phyloP scores from a whole-genome alignment of 352 stramenopile species.

The Pythium folliculosum region DNA sequence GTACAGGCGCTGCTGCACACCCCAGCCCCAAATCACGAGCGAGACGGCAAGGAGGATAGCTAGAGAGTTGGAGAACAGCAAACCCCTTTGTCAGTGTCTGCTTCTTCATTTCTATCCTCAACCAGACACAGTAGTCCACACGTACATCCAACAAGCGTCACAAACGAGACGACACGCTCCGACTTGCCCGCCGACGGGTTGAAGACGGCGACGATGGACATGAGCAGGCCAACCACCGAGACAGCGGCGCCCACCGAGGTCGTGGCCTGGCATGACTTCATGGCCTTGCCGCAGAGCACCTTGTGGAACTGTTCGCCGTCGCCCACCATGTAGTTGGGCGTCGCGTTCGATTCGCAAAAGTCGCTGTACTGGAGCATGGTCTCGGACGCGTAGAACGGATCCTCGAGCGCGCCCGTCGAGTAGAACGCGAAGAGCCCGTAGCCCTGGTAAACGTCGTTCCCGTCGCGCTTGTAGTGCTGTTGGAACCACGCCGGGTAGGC shows the following conservation, averaged over 20 bases:
- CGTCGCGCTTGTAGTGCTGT: conserved; percentile 78
- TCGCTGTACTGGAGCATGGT: conserved; percentile 79
- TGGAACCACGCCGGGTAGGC: conserved; percentile 86
- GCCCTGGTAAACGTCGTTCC: conserved; percentile 74
- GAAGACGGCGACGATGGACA: conserved; percentile 69
- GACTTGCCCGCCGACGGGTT: conserved; percentile 75
- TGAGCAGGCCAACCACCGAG: conserved; percentile 62
- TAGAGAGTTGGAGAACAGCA: conserved; percentile 30
- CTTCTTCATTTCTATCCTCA: neutral
- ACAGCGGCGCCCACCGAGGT: conserved; percentile 60
- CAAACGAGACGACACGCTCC: conserved; percentile 79
- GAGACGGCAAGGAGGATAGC: conserved; percentile 69
- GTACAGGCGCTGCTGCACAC: conserved; percentile 78
- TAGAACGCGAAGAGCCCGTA: conserved; percentile 85
- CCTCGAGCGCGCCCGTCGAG: conserved; percentile 68
- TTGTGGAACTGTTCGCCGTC: conserved; percentile 72
- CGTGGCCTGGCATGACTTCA: conserved; percentile 69
- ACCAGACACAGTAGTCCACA: conserved; percentile 2
- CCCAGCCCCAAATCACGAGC: conserved; percentile 77
- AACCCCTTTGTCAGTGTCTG: neutral
- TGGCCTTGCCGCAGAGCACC: conserved; percentile 70
- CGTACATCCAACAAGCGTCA: conserved; percentile 80
- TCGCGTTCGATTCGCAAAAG: conserved; percentile 57
- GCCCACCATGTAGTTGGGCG: conserved; percentile 84
- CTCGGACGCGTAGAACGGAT: conserved; percentile 78